Evolutionary conservation across 2,329 filamentous ascomycete species (phyloP).

Genomic region (Claviceps capensis): DNA sequence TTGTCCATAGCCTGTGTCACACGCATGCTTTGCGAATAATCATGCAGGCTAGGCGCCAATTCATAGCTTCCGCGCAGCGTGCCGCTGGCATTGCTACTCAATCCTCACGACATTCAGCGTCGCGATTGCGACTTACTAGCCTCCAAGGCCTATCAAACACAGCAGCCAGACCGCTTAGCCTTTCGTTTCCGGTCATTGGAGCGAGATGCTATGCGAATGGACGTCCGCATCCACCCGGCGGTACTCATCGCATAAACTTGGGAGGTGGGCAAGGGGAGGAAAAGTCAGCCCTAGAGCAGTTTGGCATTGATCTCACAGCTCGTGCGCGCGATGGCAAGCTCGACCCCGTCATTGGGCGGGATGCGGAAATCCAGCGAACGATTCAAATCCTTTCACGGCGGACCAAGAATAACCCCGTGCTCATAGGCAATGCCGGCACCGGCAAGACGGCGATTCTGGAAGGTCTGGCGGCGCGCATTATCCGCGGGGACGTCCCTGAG

Average conservation of each 20-base stretch:
- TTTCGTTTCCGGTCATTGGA: slow-evolving; percentile 26
- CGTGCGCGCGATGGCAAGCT: slow-evolving; percentile 78
- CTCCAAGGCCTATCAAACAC: slow-evolving; percentile 11
- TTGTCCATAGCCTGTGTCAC: background rate
- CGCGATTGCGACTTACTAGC: slow-evolving; percentile 12
- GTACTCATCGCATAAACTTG: slow-evolving; percentile 88
- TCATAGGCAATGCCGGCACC: slow-evolving; percentile 84
- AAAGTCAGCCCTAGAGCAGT: slow-evolving; percentile 83
- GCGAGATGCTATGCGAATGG: slow-evolving; percentile 52
- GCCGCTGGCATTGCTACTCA: slow-evolving; percentile 19
- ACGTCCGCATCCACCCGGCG: slow-evolving; percentile 74
- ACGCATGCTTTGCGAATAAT: slow-evolving; percentile 9
- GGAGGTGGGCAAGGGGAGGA: slow-evolving; percentile 54
- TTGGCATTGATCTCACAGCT: slow-evolving; percentile 78
- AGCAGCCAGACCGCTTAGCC: slow-evolving; percentile 7
- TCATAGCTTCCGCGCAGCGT: slow-evolving; percentile 24
- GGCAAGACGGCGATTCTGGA: slow-evolving; percentile 92
- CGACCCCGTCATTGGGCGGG: slow-evolving; percentile 89
- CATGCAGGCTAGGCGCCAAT: slow-evolving; percentile 29
- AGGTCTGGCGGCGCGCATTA: slow-evolving; percentile 78
- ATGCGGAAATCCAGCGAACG: slow-evolving; percentile 81
- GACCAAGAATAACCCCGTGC: slow-evolving; percentile 90
- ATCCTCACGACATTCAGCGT: slow-evolving; percentile 13
- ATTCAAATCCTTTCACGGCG: slow-evolving; percentile 86
- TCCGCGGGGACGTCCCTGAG: slow-evolving; percentile 85